Conservation (phyloP, 2,329 filamentous ascomycete genomes). For the Talaromyces pinophilus region DNA sequence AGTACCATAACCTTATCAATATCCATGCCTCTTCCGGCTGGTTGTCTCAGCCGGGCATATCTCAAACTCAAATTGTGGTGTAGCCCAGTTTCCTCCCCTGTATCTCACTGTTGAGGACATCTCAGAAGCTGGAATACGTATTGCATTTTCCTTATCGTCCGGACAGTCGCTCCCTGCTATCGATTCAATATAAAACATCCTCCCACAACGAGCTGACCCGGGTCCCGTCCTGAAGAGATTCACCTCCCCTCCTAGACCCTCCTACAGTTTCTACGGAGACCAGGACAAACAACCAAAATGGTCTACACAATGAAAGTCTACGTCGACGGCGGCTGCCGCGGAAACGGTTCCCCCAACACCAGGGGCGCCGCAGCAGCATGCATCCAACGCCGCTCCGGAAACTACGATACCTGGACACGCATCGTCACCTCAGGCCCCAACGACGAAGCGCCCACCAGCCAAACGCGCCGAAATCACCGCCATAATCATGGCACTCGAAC, state of each 20-base stretch:
- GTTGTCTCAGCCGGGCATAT: background rate
- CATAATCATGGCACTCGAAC: constrained; percentile 7
- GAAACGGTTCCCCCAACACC: background rate
- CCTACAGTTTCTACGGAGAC: too few species aligned
- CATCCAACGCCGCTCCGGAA: background rate
- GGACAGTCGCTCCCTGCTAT: background rate
- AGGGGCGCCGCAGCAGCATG: background rate
- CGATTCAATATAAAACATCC: too few species aligned
- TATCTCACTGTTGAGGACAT: background rate
- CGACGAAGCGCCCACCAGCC: background rate
- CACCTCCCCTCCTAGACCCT: too few species aligned
- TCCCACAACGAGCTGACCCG: too few species aligned
- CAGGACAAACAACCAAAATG: background rate
- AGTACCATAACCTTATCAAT: background rate
- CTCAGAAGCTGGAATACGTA: background rate
- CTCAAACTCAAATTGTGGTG: background rate
- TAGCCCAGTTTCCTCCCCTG: background rate
- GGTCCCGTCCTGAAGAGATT: too few species aligned
- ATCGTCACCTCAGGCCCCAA: background rate
- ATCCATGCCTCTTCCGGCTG: background rate
- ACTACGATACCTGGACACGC: background rate
- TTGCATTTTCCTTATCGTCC: background rate
- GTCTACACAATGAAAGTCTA: constrained; percentile 4
- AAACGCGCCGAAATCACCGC: constrained; percentile 1
- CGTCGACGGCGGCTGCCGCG: background rate